Conservation (phyloP, 2,329 filamentous ascomycete species). For the Fusarium brachygibbosum region DNA sequence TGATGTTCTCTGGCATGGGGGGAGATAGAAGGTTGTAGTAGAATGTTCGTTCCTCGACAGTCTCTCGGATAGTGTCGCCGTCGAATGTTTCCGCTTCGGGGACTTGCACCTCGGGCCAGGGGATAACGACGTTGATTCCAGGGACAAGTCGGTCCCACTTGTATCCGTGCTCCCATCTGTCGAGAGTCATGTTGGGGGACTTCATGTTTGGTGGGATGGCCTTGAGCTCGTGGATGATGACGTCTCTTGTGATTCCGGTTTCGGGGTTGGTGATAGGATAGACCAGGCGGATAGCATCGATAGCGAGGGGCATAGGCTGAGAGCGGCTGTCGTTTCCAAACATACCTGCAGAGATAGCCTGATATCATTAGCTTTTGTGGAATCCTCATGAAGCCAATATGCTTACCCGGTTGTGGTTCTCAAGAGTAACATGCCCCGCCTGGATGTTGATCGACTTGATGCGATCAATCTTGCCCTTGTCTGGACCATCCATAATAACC, state of each 20-base stretch:
- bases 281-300: conserved; percentile 84
- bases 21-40: conserved; percentile 80
- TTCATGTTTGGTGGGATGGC: conserved; percentile 64
- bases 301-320: conserved; percentile 67
- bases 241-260: conserved; percentile 77
- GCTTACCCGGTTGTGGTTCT: conserved; percentile 74
- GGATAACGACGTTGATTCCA: conserved; percentile 78
- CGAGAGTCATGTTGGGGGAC: conserved; percentile 58
- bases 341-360: conserved; percentile 51
- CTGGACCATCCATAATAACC: conserved; percentile 80
- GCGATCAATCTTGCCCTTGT: conserved; percentile 86
- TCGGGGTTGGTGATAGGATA: conserved; percentile 76
- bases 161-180: conserved; percentile 58
- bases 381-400: neutral
- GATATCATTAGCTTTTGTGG: conserved; percentile 1
- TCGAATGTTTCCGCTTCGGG: conserved; percentile 67
- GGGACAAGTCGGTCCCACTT: conserved; percentile 72
- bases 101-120: conserved; percentile 75
- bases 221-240: conserved; percentile 80
- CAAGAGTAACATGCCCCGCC: conserved; percentile 71
- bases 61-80: conserved; percentile 80
- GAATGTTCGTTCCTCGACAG: conserved; percentile 81
- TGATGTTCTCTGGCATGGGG: conserved; percentile 82
- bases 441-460: conserved; percentile 69
- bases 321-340: conserved; percentile 51